Evolutionary conservation across 208 protist genomes (phyloP), one percentile per base, ranked within the genome.

Genomic region (Entamoeba invadens): DNA sequence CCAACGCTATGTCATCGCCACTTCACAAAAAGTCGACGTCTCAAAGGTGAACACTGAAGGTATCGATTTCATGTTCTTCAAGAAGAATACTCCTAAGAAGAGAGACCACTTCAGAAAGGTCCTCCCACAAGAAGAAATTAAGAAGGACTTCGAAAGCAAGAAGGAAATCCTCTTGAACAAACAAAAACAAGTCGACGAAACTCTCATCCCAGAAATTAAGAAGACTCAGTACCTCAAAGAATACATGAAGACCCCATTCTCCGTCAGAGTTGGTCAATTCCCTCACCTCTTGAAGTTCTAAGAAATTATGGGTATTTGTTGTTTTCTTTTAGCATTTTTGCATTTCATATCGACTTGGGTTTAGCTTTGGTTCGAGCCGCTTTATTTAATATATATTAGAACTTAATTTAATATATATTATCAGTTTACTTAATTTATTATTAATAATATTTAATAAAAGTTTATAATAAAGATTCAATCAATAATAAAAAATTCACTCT

Each of bases 1-100:
- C 96, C 98, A 98, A 95, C 96, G 97, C 94, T 99, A 98, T 96
- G 96, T 99, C 94, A 98, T 99, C 94, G 98, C 98, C 93, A 99
- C 98, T 87, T 98, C 97, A 94, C 99, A 98, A 92, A 98, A 98
- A 96, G 95, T 99, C 31, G 97, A 99, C 93, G 94, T 99, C 57
- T 96, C 95, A 46, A 51, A 92, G 93, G 96, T 99, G 50, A 96
- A 98, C 94, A 96, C 97, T 46, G 92, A 46, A 45, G 95, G 57
- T n/a, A n/a, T 77, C 10, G 57, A 77, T 77, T 18, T 77, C 2
- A 77, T 42, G 38, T 77, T 77, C 57, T 77, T 77, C 57, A 77
- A 77, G 21, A 77, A 77, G 21, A 77, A 42, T 31, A n/a, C 57
- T 31, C 25, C 38, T 77, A 77, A 95, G 31, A 44, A 68, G 94